A percentile compares a stretch with the other conserved stretches of the same genome.
Conservation (phyloP, 2,329 filamentous ascomycete species). For the Talaromyces sp. region DNA sequence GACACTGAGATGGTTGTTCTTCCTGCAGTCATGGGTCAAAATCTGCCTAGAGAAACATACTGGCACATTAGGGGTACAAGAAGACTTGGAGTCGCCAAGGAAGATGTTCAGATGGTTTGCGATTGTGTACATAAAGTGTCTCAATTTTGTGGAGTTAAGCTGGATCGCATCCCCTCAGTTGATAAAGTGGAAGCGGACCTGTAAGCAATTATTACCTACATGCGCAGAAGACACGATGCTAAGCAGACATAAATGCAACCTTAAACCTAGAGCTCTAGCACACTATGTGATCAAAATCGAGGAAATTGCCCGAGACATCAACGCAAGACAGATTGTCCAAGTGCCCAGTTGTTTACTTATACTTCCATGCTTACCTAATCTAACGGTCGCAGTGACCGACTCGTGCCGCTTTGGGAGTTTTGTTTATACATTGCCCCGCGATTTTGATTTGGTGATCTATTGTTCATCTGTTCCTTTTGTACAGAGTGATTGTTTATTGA, state of each 20-base stretch:
- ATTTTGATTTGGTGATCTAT: slow-evolving; percentile 4
- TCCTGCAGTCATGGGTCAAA: slow-evolving; percentile 43
- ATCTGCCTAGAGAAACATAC: slow-evolving; percentile 35
- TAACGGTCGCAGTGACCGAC: slow-evolving; percentile 8
- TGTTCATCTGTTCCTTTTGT: neutral
- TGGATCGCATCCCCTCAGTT: slow-evolving; percentile 4
- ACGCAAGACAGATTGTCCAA: neutral
- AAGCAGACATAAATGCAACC: too few species aligned
- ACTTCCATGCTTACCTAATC: slow-evolving; percentile 11
- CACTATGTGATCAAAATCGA: too few species aligned
- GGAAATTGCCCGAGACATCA: neutral
- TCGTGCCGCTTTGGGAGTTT: slow-evolving; percentile 39
- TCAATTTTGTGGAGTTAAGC: slow-evolving; percentile 12
- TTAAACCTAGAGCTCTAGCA: too few species aligned
- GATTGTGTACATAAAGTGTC: slow-evolving; percentile 16
- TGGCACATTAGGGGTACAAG: slow-evolving; percentile 46
- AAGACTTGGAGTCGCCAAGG: slow-evolving; percentile 34
- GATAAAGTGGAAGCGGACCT: neutral
- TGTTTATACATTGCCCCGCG: slow-evolving; percentile 36
- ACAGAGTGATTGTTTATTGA: neutral
- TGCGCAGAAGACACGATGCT: too few species aligned
- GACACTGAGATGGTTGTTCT: slow-evolving; percentile 44
- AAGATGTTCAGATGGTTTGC: slow-evolving; percentile 37
- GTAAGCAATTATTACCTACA: too few species aligned
- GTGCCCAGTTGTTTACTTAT: neutral